Evolutionary conservation across 257 asterid species (phyloP).

Genomic region (Nicotiana noctiflora): DNA sequence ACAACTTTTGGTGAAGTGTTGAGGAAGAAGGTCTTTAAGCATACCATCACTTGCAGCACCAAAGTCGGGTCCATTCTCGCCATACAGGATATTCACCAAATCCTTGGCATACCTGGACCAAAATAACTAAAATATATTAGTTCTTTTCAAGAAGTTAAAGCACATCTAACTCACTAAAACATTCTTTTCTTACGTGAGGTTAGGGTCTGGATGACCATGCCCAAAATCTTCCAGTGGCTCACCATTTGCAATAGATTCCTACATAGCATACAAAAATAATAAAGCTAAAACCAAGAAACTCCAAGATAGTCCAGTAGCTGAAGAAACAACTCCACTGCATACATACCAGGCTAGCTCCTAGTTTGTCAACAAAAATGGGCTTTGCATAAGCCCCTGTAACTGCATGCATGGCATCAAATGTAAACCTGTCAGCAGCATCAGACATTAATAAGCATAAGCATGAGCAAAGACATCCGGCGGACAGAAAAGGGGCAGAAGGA

Average conservation of each 20-base stretch:
- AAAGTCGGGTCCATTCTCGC: slow-evolving; percentile 80
- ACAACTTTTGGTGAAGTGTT: not conserved
- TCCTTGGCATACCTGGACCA: slow-evolving; percentile 82
- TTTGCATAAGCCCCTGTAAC: slow-evolving; percentile 98
- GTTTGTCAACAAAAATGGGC: slow-evolving; percentile 90
- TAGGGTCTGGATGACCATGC: slow-evolving; percentile 99
- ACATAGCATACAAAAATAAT: slow-evolving; percentile 6
- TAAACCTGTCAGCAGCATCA: slow-evolving; percentile 51
- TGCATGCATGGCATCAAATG: slow-evolving; percentile 98
- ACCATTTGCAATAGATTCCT: slow-evolving; percentile 80
- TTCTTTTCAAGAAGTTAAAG: slow-evolving; percentile 4
- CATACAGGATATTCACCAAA: slow-evolving; percentile 72
- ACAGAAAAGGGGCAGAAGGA: not conserved
- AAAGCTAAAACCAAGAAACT: slow-evolving; percentile 9
- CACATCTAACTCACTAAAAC: slow-evolving; percentile 3
- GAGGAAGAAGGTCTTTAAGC: not conserved
- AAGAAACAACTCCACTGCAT: not conserved
- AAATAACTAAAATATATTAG: slow-evolving; percentile 21
- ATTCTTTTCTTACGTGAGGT: slow-evolving; percentile 67
- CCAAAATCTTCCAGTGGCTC: slow-evolving; percentile 97
- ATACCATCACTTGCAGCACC: slow-evolving; percentile 99
- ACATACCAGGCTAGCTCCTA: slow-evolving; percentile 79
- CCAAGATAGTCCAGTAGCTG: not conserved
- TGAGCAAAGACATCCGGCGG: not conserved
- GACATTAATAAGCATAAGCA: not conserved